Percentiles rank a stretch among this genome's conserved stretches.
Evolutionary conservation across 2,329 filamentous ascomycete genomes (phyloP).

Genomic region (Calonectria pseudoturangicola): DNA sequence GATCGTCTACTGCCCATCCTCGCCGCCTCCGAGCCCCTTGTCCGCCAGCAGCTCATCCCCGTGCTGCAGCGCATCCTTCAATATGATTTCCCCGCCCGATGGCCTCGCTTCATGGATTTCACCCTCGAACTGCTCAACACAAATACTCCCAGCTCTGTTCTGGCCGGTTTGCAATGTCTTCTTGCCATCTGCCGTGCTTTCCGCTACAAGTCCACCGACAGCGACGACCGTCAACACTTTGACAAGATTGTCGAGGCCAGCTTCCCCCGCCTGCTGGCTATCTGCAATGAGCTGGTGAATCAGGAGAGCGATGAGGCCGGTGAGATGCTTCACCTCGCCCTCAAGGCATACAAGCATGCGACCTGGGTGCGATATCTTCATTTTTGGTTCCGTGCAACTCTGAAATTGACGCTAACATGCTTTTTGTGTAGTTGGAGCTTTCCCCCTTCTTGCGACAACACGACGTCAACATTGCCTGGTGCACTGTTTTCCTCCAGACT

Average conservation of each 20-base stretch:
- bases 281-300: constrained; percentile 91
- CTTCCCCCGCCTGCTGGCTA: constrained; percentile 90
- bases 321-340: constrained; percentile 95
- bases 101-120: constrained; percentile 95
- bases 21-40: constrained; percentile 84
- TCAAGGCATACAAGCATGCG: constrained; percentile 98
- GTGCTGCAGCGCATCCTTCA: constrained; percentile 97
- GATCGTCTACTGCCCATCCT: constrained; percentile 92
- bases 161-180: constrained; percentile 94
- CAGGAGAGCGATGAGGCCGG: constrained; percentile 95
- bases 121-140: constrained; percentile 92
- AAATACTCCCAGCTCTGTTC: constrained; percentile 89
- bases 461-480: constrained; percentile 93
- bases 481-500: constrained; percentile 93
- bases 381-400: constrained; percentile 7
- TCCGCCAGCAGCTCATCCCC: constrained; percentile 94
- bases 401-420: constrained; percentile 54
- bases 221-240: constrained; percentile 86
- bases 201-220: constrained; percentile 89
- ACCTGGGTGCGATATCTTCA: constrained; percentile 81
- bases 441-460: constrained; percentile 85
- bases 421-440: constrained; percentile 83
- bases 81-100: constrained; percentile 94
- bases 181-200: constrained; percentile 97
- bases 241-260: constrained; percentile 94